A percentile compares a stretch with the other conserved stretches of the same genome.
Evolutionary conservation across 73 alveolate species (phyloP).

Genomic region (Paramecium pentaurelia): DNA sequence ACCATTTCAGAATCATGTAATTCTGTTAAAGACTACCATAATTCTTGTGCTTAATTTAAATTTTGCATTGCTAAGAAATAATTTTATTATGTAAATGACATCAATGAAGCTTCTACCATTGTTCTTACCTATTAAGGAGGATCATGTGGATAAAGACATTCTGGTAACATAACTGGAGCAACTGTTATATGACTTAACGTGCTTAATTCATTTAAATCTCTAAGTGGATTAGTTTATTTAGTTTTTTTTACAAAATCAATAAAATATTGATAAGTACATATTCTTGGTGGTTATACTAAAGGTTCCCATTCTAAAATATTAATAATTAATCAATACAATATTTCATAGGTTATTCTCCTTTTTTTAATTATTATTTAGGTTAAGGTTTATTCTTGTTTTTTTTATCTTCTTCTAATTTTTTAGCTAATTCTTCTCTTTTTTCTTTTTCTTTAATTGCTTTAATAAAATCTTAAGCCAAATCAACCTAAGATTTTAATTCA

Average conservation of each 20-base stretch:
- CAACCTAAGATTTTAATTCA: neutral
- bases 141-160: constrained; percentile 30
- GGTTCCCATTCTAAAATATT: constrained; percentile 28
- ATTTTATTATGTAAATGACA: neutral
- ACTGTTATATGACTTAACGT: constrained; percentile 26
- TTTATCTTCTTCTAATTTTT: neutral
- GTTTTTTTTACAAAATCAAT: constrained; percentile 32
- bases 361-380: neutral
- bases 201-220: constrained; percentile 3
- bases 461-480: neutral
- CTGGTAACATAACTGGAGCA: constrained; percentile 25
- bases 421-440: neutral
- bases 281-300: neutral
- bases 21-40: neutral
- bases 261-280: constrained; percentile 9
- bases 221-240: neutral
- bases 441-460: neutral
- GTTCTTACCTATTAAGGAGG: neutral
- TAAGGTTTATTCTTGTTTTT: constrained; percentile 37
- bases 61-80: constrained; percentile 20
- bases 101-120: constrained; percentile 8
- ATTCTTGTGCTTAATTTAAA: constrained; percentile 18
- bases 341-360: constrained; percentile 35
- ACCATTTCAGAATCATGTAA: constrained; percentile 11
- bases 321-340: constrained; percentile 3